Evolutionary conservation across 352 stramenopile genomes (phyloP).

Genomic region (Pythium periplocum): DNA sequence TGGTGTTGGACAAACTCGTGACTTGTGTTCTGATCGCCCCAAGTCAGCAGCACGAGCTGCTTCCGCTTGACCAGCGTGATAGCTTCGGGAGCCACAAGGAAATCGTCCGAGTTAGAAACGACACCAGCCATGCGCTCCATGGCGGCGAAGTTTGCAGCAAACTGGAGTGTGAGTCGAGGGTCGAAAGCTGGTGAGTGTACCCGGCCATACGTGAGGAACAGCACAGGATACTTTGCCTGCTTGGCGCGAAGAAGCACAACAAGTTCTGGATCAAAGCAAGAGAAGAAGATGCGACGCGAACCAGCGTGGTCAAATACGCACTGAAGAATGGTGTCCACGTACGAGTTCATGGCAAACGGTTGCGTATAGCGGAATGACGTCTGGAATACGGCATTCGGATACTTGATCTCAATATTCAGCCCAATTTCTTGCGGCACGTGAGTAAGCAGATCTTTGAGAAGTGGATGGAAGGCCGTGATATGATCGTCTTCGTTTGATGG

Average conservation of each 20-base stretch:
- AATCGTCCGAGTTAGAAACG: constrained; percentile 68
- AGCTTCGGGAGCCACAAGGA: constrained; percentile 51
- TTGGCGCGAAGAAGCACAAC: constrained; percentile 66
- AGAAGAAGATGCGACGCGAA: constrained; percentile 70
- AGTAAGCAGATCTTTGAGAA: constrained; percentile 57
- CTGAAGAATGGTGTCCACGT: constrained; percentile 63
- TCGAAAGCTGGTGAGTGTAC: constrained; percentile 42
- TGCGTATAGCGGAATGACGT: constrained; percentile 33
- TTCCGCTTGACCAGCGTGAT: constrained; percentile 46
- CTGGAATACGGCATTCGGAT: constrained; percentile 48
- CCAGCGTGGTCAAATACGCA: constrained; percentile 67
- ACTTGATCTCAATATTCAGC: constrained; percentile 85
- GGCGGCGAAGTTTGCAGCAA: constrained; percentile 46
- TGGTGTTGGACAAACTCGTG: constrained; percentile 63
- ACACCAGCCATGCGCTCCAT: constrained; percentile 70
- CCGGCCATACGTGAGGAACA: constrained; percentile 68
- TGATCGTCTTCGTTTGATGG: constrained; percentile 33
- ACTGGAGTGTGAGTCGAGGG: constrained; percentile 55
- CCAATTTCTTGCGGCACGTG: constrained; percentile 68
- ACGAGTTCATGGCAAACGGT: constrained; percentile 68
- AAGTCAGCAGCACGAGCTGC: constrained; percentile 48
- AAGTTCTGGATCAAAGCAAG: constrained; percentile 70
- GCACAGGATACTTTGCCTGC: constrained; percentile 66
- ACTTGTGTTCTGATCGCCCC: constrained; percentile 79
- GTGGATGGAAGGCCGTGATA: constrained; percentile 66